Evolutionary conservation across 805 yeast genomes (phyloP), one percentile per base, ranked within the genome.

Genomic region (Sugiyamaella qingdaonensis): DNA sequence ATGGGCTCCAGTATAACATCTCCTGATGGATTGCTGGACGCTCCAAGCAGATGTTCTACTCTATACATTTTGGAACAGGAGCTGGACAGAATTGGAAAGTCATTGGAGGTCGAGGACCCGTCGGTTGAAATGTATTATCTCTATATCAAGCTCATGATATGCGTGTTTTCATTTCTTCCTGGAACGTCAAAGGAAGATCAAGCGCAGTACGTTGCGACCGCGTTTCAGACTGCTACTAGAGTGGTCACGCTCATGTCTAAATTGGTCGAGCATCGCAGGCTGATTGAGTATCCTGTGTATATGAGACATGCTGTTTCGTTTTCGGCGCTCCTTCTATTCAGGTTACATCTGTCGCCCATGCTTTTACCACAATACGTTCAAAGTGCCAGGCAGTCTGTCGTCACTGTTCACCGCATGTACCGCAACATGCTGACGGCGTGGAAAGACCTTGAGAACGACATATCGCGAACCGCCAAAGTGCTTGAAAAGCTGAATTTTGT

Each of bases 361-460:
- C 73, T 89, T 47, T 68, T 85, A 46, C 86, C 85, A 61, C 81
- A 65, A 43, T 88, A 84, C 64, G 81, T 88, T 41, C 95, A 89
- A 62, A 85, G 95, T 31, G 91, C 96, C 1, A 78, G 97, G 59
- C 97, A 91, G 68, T 86, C 95, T 2, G 87, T 91, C 61, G 97
- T 91, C 11, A 91, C 97, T 0, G 95, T 89, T 2, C 97, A 91
- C 68, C 76, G 97, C 65, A 72, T 90, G 44, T 88, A 82, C 66
- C 77, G 97, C 68, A 91, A 91, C 64, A 90, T 92, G 68, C 74
- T 89, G 36, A 84, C 94, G 2, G 91, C 95, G 5, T 91, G 97
- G 97, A 84, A 87, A 58, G 86, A 85, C 48, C 86, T 90, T 37
- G 88, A 88, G 56, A 90, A 88, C 70, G 97, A 91, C 69, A 86